phyloP scores from a whole-genome alignment of 345 rosid genomes.

The Lagerstroemia speciosa region DNA sequence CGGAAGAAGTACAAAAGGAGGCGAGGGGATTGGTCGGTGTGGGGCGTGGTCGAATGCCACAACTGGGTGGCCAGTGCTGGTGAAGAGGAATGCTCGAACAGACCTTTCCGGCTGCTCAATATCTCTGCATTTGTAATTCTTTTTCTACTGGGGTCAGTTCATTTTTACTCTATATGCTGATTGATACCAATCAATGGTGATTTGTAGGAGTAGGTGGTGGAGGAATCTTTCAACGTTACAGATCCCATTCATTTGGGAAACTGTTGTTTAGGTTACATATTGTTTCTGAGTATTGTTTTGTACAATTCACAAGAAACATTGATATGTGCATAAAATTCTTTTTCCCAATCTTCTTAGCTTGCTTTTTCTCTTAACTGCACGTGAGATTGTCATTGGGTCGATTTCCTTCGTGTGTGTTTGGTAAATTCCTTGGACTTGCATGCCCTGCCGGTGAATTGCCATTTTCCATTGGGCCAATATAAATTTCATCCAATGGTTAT shows the following conservation, averaged over 20 bases:
- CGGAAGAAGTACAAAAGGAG: conserved; percentile 4
- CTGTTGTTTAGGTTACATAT: conserved; percentile 24
- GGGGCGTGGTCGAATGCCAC: not conserved
- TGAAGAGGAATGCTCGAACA: conserved; percentile 21
- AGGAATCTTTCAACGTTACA: conserved; percentile 23
- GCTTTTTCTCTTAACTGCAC: not conserved
- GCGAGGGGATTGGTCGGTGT: conserved; percentile 10
- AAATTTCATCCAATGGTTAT: no score
- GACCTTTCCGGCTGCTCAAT: not conserved
- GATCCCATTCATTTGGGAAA: conserved; percentile 34
- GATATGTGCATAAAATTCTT: conserved; percentile 43
- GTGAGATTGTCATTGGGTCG: not conserved
- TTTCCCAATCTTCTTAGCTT: not conserved
- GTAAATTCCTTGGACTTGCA: not conserved
- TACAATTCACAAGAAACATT: conserved; percentile 29
- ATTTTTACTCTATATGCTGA: conserved; percentile 10
- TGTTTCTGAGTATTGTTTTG: conserved; percentile 23
- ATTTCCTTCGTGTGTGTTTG: not conserved
- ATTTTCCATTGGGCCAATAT: no score
- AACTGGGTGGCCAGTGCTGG: conserved; percentile 16
- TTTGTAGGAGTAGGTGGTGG: conserved; percentile 38
- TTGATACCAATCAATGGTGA: conserved; percentile 23
- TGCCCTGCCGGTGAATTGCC: no score
- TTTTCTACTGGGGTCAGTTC: conserved; percentile 16
- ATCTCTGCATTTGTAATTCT: conserved; percentile 10